These are phyloP conservation scores for Byssochlamys sp. DNA, from an alignment of 2,329 filamentous ascomycete species.

Conservation along the genomic window DNA sequence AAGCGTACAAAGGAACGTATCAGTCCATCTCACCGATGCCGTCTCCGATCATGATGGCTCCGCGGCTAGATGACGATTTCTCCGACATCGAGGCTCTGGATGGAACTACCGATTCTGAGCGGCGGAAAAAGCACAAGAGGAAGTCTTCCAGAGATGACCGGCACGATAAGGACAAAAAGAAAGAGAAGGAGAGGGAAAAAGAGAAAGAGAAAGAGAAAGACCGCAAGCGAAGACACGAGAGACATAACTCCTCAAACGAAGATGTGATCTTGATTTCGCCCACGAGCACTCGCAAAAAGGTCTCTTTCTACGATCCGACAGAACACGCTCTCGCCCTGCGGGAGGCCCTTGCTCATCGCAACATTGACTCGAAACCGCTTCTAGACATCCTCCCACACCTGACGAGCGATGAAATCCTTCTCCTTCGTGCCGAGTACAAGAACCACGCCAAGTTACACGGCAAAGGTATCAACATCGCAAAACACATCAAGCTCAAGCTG, in stretches of 20 bases:
- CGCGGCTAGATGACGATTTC: not conserved
- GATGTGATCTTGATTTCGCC: conserved; percentile 36
- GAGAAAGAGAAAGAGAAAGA: conserved; percentile 19
- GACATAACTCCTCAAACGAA: conserved; percentile 19
- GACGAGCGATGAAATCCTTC: conserved; percentile 77
- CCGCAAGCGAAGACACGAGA: conserved; percentile 11
- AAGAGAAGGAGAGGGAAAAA: conserved; percentile 17
- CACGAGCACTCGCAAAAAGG: conserved; percentile 49
- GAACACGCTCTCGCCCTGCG: conserved; percentile 69
- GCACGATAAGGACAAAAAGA: conserved; percentile 16
- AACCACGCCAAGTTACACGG: conserved; percentile 60
- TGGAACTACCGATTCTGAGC: conserved; percentile 17
- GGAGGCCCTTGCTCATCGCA: conserved; percentile 59
- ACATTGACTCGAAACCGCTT: conserved; percentile 60
- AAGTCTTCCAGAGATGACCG: conserved; percentile 10
- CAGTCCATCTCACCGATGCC: conserved; percentile 93
- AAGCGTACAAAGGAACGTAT: conserved; percentile 88
- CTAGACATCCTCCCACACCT: conserved; percentile 76
- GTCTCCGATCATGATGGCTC: conserved; percentile 57
- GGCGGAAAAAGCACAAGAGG: conserved; percentile 16
- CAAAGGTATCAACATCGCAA: conserved; percentile 42
- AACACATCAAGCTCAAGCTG: conserved; percentile 40
- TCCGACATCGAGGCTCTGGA: conserved; percentile 38
- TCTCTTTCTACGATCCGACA: conserved; percentile 71
- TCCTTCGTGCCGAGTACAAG: conserved; percentile 84